Evolutionary conservation across 2,329 filamentous ascomycete species (phyloP).

Genomic region (Penicillium freii): DNA sequence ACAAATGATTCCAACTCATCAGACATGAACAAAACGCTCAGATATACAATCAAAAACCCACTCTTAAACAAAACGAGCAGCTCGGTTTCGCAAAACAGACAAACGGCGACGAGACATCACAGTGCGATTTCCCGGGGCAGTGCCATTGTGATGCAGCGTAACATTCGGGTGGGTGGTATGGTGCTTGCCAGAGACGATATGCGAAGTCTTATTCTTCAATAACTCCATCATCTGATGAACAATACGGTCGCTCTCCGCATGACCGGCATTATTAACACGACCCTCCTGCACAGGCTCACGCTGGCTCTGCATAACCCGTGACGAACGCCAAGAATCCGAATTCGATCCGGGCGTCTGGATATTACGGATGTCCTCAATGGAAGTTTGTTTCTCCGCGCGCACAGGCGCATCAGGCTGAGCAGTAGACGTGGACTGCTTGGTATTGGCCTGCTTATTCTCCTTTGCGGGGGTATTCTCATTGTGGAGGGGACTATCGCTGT

Average conservation of each 20-base stretch:
- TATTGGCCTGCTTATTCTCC: neutral
- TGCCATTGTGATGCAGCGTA: slow-evolving; percentile 15
- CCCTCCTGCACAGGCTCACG: slow-evolving; percentile 18
- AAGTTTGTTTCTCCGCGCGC: slow-evolving; percentile 12
- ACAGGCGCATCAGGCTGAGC: neutral
- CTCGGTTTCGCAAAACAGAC: slow-evolving; percentile 22
- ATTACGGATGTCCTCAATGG: slow-evolving; percentile 9
- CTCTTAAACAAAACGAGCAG: slow-evolving; percentile 2
- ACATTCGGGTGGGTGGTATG: slow-evolving; percentile 12
- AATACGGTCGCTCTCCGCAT: slow-evolving; percentile 18
- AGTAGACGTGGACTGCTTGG: neutral
- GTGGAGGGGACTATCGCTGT: slow-evolving; percentile 7
- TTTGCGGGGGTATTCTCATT: slow-evolving; percentile 1
- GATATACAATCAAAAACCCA: neutral
- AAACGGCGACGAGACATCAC: slow-evolving; percentile 20
- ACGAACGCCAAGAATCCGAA: slow-evolving; percentile 17
- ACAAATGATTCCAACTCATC: slow-evolving; percentile 8
- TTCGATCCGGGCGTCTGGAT: slow-evolving; percentile 24
- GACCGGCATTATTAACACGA: slow-evolving; percentile 21
- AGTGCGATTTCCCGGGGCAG: slow-evolving; percentile 14
- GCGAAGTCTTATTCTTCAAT: slow-evolving; percentile 14
- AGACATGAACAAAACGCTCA: slow-evolving; percentile 9
- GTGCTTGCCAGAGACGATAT: slow-evolving; percentile 18
- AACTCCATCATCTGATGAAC: slow-evolving; percentile 20
- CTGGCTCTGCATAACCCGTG: slow-evolving; percentile 10